A percentile compares a stretch with the other conserved stretches of the same genome.
phyloP scores from a whole-genome alignment of 805 yeast genomes.

The Saccharomycopsis olivae region DNA sequence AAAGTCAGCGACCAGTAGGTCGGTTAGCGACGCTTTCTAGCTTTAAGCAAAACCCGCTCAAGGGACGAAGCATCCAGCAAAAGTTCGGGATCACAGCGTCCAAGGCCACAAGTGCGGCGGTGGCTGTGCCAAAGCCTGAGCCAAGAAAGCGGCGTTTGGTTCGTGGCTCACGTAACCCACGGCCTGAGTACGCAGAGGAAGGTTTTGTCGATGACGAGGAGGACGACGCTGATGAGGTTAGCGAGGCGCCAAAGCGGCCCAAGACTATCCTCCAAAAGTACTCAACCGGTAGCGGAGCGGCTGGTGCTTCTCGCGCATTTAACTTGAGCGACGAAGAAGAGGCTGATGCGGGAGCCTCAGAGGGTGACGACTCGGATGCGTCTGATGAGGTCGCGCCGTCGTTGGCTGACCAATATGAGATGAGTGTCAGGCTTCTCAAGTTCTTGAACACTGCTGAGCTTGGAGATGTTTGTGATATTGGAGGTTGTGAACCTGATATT shows the following conservation, averaged over 20 bases:
- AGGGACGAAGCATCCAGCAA: constrained; percentile 13
- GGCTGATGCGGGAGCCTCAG: constrained; percentile 37
- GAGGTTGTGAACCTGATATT: constrained; percentile 53
- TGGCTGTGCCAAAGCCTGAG: constrained; percentile 6
- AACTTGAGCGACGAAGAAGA: constrained; percentile 27
- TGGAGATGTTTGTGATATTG: constrained; percentile 71
- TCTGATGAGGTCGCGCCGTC: constrained; percentile 25
- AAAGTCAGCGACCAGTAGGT: background rate
- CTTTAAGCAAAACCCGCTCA: constrained; percentile 9
- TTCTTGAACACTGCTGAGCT: constrained; percentile 71
- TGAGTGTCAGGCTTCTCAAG: constrained; percentile 41
- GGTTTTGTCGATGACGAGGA: constrained; percentile 21
- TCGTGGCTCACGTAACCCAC: constrained; percentile 26
- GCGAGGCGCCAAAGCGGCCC: constrained; percentile 10
- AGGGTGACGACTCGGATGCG: constrained; percentile 40
- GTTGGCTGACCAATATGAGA: constrained; percentile 8
- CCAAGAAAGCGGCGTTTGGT: constrained; percentile 30
- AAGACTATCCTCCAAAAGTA: constrained; percentile 1
- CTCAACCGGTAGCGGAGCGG: constrained; percentile 4
- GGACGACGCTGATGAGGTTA: constrained; percentile 22
- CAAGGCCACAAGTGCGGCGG: background rate
- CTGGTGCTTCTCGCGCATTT: background rate
- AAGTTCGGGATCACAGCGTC: constrained; percentile 15
- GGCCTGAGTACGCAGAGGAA: constrained; percentile 26
- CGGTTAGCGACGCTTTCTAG: background rate